Percentiles rank a stretch among this genome's conserved stretches.
Evolutionary conservation across 164 flowering plant genomes (phyloP).

Genomic region (Aristolochia fimbriata): DNA sequence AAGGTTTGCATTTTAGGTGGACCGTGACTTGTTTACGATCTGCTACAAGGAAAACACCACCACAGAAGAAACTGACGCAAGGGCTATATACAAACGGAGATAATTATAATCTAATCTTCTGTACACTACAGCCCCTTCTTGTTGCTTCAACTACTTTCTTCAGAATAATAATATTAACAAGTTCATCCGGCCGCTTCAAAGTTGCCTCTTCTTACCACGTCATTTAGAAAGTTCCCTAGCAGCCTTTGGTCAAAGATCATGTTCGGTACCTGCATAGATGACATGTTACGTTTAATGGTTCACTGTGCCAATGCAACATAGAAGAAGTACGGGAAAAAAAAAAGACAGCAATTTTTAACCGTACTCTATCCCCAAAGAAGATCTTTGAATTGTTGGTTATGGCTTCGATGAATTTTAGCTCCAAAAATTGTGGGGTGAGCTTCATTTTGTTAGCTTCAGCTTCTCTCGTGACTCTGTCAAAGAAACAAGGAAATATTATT

Average conservation of each 20-base stretch:
- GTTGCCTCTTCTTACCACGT: constrained; percentile 1
- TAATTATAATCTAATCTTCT: no score
- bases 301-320: background rate
- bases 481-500: background rate
- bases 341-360: background rate
- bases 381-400: constrained; percentile 82
- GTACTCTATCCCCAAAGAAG: constrained; percentile 86
- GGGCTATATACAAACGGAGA: no score
- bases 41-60: no score
- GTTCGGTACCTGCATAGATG: constrained; percentile 52
- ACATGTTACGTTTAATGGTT: background rate
- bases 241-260: constrained; percentile 82
- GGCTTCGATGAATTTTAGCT: constrained; percentile 80
- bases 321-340: background rate
- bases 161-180: background rate
- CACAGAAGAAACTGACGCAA: no score
- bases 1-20: no score
- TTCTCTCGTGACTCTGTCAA: constrained; percentile 56
- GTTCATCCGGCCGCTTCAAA: background rate
- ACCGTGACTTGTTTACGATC: no score
- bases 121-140: no score
- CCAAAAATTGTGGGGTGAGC: constrained; percentile 77
- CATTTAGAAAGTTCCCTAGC: constrained; percentile 54
- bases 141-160: no score
- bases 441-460: constrained; percentile 89